A percentile compares a stretch with the other conserved stretches of the same genome.
These are phyloP conservation scores for Sphagnum contortum DNA, from an alignment of 225 moss, liverwort and hornwort species.

Conservation along the genomic window DNA sequence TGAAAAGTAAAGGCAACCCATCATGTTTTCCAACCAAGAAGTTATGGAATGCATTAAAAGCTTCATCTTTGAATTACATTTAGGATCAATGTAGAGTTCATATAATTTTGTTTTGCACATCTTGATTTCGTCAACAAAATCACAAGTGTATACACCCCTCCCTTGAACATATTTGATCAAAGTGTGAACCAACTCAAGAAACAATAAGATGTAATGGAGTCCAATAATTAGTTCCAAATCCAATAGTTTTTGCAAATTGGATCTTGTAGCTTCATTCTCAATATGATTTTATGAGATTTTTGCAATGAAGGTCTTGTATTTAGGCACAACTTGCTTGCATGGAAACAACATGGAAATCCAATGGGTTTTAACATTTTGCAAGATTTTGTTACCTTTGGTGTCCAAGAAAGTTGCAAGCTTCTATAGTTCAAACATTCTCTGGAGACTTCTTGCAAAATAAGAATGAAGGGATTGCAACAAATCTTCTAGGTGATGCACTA, in stretches of 20 bases:
- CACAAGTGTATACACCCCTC: not conserved
- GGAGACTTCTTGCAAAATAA: too few species aligned
- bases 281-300: not conserved
- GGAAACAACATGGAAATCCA: conserved; percentile 1
- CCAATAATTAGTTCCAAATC: not conserved
- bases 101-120: not conserved
- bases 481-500: too few species aligned
- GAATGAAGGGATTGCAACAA: too few species aligned
- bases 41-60: not conserved
- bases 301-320: not conserved
- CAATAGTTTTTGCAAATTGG: too few species aligned
- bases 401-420: not conserved
- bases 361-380: not conserved
- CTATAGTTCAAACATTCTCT: not conserved
- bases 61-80: not conserved
- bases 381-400: not conserved
- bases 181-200: not conserved
- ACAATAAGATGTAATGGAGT: not conserved
- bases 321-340: not conserved
- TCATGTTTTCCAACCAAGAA: not conserved
- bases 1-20: not conserved
- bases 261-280: too few species aligned
- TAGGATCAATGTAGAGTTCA: not conserved
- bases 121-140: not conserved
- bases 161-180: not conserved